Percentiles rank a stretch among this genome's conserved stretches.
Conservation (phyloP, 306 rosid genomes). For the Gleditsia sinensis region DNA sequence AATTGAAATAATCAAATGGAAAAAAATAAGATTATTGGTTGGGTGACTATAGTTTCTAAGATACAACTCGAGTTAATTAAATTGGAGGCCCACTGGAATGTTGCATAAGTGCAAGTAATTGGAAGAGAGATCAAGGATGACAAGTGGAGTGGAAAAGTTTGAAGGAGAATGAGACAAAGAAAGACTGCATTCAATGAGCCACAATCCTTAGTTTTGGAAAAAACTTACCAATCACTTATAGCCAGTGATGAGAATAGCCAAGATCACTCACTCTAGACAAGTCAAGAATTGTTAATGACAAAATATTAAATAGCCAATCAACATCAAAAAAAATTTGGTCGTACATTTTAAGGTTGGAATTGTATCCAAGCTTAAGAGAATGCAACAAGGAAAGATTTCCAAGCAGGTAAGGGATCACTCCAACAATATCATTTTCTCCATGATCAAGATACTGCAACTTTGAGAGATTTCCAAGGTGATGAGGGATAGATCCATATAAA, state of each 20-base stretch:
- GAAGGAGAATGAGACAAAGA: too few relatives aligned
- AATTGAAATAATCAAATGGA: too few relatives aligned
- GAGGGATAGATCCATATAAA: background rate
- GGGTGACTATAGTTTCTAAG: too few relatives aligned
- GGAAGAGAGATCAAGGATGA: too few relatives aligned
- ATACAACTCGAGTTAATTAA: too few relatives aligned
- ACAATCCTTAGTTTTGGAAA: background rate
- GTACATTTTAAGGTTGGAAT: background rate
- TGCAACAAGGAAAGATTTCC: constrained; percentile 3
- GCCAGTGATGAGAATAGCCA: background rate
- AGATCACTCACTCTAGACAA: background rate
- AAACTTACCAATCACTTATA: background rate
- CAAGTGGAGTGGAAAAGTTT: background rate
- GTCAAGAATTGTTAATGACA: background rate
- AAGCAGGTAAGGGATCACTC: constrained; percentile 10
- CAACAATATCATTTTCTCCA: background rate
- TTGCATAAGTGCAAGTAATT: too few relatives aligned
- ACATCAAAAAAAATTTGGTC: background rate
- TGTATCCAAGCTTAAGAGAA: background rate
- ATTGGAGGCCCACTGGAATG: too few relatives aligned
- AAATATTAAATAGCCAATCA: background rate
- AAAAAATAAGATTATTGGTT: too few relatives aligned
- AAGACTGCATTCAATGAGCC: too few relatives aligned
- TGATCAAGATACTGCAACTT: constrained; percentile 16
- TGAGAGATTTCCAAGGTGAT: constrained; percentile 22